Evolutionary conservation across 768 basidiomycete species (phyloP).

Genomic region (Collybia sordida): DNA sequence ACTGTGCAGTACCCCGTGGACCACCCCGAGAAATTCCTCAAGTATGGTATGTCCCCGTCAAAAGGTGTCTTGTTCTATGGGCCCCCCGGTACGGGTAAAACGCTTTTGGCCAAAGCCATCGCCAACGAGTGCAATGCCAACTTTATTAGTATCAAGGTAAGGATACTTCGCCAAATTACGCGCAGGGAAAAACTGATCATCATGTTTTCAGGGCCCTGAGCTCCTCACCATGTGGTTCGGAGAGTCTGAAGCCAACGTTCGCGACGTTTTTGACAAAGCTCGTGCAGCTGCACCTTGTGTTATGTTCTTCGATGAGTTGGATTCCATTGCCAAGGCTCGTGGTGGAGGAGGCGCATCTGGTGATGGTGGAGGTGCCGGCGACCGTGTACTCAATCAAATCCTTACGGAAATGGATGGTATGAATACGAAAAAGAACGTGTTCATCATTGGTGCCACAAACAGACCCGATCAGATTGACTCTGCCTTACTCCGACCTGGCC

Average conservation of each 20-base stretch:
- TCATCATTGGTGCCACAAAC: constrained; percentile 97
- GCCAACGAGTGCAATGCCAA: constrained; percentile 99
- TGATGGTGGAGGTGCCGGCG: constrained; percentile 95
- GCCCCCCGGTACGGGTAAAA: constrained; percentile 99
- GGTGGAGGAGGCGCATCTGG: constrained; percentile 78
- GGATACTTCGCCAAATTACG: constrained; percentile 1
- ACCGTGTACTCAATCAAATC: constrained; percentile 96
- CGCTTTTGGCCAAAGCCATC: constrained; percentile 96
- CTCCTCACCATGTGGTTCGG: constrained; percentile 99
- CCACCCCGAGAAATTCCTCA: constrained; percentile 99
- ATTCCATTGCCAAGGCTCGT: constrained; percentile 97
- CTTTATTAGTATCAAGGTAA: constrained; percentile 97
- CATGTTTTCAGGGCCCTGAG: constrained; percentile 76
- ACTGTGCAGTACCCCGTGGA: constrained; percentile 99
- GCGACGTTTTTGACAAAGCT: constrained; percentile 99
- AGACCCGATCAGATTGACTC: constrained; percentile 95
- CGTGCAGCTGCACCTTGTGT: constrained; percentile 99
- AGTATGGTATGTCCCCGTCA: constrained; percentile 99
- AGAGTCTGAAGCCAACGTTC: constrained; percentile 99
- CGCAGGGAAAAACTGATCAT: constrained; percentile 11
- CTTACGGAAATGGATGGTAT: constrained; percentile 99
- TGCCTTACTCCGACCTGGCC: constrained; percentile 92
- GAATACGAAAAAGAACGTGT: constrained; percentile 99
- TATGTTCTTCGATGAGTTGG: constrained; percentile 99
- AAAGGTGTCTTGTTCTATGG: constrained; percentile 99